Conservation (phyloP, 257 asterid genomes). For the Capsicum chinense region DNA sequence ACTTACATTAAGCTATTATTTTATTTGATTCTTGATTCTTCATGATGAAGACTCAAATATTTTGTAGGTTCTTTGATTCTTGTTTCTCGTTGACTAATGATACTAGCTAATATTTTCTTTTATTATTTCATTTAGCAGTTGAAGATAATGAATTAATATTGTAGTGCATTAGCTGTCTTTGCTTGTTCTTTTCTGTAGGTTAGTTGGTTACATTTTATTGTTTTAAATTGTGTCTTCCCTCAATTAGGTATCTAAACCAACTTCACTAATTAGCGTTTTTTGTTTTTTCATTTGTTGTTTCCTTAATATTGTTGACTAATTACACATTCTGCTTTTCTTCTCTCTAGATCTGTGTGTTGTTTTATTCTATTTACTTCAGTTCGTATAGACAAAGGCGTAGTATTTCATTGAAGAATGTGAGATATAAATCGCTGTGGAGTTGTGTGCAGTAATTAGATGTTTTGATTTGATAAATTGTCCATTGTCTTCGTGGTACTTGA, state of each 20-base stretch:
- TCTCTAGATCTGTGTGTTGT: neutral
- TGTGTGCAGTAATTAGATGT: neutral
- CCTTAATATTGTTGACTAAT: conserved; percentile 17
- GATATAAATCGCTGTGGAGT: neutral
- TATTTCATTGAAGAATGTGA: conserved; percentile 1
- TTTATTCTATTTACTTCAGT: neutral
- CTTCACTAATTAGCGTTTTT: neutral
- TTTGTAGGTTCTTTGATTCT: neutral
- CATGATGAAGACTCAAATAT: neutral
- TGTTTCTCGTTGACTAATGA: neutral
- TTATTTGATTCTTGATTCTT: neutral
- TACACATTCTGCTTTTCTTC: neutral
- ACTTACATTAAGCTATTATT: neutral
- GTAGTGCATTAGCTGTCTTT: conserved; percentile 16
- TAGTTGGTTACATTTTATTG: neutral
- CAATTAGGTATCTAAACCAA: neutral
- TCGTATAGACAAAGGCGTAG: neutral
- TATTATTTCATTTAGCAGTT: neutral
- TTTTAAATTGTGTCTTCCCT: neutral
- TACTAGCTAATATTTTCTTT: neutral
- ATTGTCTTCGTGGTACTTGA: neutral
- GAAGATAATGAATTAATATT: neutral
- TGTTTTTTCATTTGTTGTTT: neutral
- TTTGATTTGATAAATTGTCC: conserved; percentile 11
- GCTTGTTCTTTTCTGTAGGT: neutral